Conservation (phyloP, 208 protist genomes). For the Crithidia fasciculata region DNA sequence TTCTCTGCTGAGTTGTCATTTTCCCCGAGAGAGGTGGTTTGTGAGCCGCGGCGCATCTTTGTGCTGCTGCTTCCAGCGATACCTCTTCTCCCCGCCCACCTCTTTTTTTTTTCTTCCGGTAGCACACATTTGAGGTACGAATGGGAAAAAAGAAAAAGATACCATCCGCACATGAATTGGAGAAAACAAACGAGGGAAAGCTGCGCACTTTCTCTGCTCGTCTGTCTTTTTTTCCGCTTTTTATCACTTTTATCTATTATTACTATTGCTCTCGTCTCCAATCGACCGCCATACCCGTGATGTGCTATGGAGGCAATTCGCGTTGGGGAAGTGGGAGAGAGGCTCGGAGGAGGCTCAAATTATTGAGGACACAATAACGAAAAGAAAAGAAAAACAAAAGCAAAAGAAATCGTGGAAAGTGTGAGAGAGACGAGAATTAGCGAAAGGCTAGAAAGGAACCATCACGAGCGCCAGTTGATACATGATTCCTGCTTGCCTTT, state of each 20-base stretch:
- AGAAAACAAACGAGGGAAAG: no score
- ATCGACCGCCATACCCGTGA: no score
- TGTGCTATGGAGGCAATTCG: no score
- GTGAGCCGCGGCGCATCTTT: neutral
- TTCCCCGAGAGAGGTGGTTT: no score
- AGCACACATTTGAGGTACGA: neutral
- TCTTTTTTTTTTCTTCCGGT: neutral
- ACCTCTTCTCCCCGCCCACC: neutral
- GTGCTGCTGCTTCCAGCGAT: neutral
- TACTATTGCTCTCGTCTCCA: neutral
- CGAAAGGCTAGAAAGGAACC: no score
- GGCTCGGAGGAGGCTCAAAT: no score
- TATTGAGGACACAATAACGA: no score
- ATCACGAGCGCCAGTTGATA: no score
- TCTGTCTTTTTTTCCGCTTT: slow-evolving; percentile 14
- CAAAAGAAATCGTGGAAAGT: no score
- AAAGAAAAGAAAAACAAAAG: neutral
- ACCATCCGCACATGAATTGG: neutral
- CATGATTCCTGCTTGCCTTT: neutral
- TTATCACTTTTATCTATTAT: neutral
- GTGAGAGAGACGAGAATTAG: no score
- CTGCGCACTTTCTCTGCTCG: neutral
- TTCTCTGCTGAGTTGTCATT: no score
- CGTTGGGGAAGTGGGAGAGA: no score
- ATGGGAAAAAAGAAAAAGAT: neutral